Evolutionary conservation across 2,329 filamentous ascomycete genomes (phyloP), one percentile per base, ranked within the genome.

Genomic region (Fusarium praegraminearum): DNA sequence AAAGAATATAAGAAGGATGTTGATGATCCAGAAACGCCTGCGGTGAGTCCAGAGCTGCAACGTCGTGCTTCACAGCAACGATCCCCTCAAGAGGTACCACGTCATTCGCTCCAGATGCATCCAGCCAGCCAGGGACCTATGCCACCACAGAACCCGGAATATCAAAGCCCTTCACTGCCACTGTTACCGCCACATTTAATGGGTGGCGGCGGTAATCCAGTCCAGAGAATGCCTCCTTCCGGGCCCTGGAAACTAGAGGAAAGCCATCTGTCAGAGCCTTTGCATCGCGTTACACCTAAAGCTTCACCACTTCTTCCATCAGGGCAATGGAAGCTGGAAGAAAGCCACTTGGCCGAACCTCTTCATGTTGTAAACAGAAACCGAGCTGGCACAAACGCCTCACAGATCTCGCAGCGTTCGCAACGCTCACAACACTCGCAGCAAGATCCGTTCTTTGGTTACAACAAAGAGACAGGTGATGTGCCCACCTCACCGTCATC

Each of bases 161-260:
- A 60, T 16, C 53, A 57, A 16, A 45, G 61, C 30, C 69, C 70
- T 18, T 61, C 62, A 7, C 66, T 75, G 61, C 59, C 76, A 46
- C 65, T 75, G 55, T 55, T 76, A 36, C 64, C 67, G 32, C 70
- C 71, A 28, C 70, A 69, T 28, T 69, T 76, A 46, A 58, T 52
- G 40, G 70, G 61, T 24, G 66, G 69, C 28, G 72, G 65, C 28
- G 68, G 69, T 26, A 83, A 82, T 41, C 79, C 82, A 12, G 75
- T 82, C 10, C 80, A 82, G 35, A 79, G 73, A 30, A 77, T 84
- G 5, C 80, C 81, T 28, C 82, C 81, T 2, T 76, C 78, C n/a
- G 83, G 82, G 1, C 79, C 80, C 20, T 89, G 86, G 86, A 85
- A 83, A 51, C 76, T 86, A 8, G 82, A 88, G 66, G 85, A 87